phyloP scores from a whole-genome alignment of 768 basidiomycete genomes.

The Trametes sanguinea region DNA sequence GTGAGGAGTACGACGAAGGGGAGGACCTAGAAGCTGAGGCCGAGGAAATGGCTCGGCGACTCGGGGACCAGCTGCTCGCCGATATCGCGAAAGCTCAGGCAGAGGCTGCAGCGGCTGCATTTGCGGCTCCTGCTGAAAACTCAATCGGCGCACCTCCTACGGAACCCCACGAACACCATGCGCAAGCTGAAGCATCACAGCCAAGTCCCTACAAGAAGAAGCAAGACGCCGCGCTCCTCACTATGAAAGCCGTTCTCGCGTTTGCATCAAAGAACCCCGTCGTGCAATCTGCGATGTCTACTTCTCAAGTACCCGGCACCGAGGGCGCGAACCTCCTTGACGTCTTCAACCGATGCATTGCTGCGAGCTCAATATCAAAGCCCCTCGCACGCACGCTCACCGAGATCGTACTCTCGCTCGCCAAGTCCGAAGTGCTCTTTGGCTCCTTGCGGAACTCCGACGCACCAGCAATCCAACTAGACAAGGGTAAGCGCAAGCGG shows the following conservation, averaged over 20 bases:
- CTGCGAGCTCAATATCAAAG: slow-evolving; percentile 50
- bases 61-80: slow-evolving; percentile 79
- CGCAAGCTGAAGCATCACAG: slow-evolving; percentile 18
- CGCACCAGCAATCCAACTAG: slow-evolving; percentile 59
- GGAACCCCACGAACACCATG: slow-evolving; percentile 3
- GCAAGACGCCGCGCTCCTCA: slow-evolving; percentile 61
- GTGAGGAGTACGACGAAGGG: slow-evolving; percentile 56
- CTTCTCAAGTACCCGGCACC: slow-evolving; percentile 49
- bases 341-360: slow-evolving; percentile 52
- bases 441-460: slow-evolving; percentile 64
- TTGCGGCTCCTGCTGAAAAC: neutral
- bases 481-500: slow-evolving; percentile 77
- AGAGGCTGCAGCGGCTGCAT: slow-evolving; percentile 35
- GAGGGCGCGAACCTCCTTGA: slow-evolving; percentile 55
- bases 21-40: slow-evolving; percentile 68
- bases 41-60: slow-evolving; percentile 68
- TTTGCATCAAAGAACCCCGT: slow-evolving; percentile 57
- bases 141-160: slow-evolving; percentile 5
- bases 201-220: slow-evolving; percentile 36
- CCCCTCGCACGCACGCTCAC: slow-evolving; percentile 58
- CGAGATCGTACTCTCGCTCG: slow-evolving; percentile 62
- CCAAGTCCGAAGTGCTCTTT: slow-evolving; percentile 66
- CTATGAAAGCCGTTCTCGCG: slow-evolving; percentile 63
- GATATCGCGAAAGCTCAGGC: slow-evolving; percentile 69
- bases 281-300: slow-evolving; percentile 55